phyloP scores from a whole-genome alignment of 257 asterid species.

The Solanum appendiculatum region DNA sequence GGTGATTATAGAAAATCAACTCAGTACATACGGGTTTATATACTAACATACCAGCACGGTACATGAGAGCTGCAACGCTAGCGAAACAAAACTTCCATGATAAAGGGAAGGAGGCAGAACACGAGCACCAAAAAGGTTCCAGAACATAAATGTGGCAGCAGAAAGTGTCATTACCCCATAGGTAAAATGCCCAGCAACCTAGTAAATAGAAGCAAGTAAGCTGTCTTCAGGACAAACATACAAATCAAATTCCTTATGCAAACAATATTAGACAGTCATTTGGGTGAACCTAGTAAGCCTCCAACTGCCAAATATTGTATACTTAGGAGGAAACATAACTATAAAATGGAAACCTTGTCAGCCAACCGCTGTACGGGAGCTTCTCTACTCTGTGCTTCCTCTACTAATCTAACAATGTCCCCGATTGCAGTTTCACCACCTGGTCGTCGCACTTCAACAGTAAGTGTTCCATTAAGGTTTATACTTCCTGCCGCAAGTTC shows the following conservation, averaged over 20 bases:
- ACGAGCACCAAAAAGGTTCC: conserved; percentile 78
- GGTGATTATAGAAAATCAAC: not conserved
- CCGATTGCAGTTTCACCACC: conserved; percentile 98
- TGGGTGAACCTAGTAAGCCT: not conserved
- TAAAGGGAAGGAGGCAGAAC: conserved; percentile 76
- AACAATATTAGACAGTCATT: not conserved
- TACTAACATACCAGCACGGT: conserved; percentile 78
- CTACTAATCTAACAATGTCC: conserved; percentile 95
- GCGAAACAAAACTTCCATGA: conserved; percentile 83
- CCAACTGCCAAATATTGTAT: not conserved
- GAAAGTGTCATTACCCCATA: conserved; percentile 97
- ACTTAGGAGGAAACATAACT: not conserved
- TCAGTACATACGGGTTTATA: not conserved
- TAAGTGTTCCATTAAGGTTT: conserved; percentile 84
- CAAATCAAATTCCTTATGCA: not conserved
- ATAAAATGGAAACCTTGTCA: conserved; percentile 59
- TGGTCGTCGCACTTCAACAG: conserved; percentile 87
- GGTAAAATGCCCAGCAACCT: conserved; percentile 97
- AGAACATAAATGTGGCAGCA: conserved; percentile 93
- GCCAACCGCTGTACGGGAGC: conserved; percentile 98
- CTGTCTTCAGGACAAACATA: not conserved
- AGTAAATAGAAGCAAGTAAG: conserved; percentile 8
- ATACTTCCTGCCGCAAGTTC: conserved; percentile 97
- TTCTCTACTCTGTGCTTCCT: conserved; percentile 97
- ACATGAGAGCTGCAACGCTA: conserved; percentile 98